Conservation (phyloP, 2,329 filamentous ascomycete genomes). For the Berkeleyomyces rouxiae region DNA sequence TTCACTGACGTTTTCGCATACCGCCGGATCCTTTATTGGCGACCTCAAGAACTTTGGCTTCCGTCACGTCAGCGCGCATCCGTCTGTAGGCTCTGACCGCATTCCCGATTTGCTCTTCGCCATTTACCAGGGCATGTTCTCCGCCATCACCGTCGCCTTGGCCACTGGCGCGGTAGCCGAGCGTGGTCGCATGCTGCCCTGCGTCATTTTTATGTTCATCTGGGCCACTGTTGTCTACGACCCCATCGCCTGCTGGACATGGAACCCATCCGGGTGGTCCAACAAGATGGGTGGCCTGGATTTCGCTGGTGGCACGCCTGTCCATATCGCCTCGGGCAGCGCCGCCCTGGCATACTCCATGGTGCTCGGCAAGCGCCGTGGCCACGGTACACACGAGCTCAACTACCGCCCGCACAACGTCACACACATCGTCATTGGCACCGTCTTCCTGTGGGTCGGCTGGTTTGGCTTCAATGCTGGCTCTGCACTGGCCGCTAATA, state of each 20-base stretch:
- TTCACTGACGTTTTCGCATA: conserved; percentile 66
- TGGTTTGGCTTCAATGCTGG: conserved; percentile 95
- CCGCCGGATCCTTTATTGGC: conserved; percentile 59
- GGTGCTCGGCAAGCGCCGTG: conserved; percentile 73
- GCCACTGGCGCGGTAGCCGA: conserved; percentile 75
- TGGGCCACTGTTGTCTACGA: conserved; percentile 87
- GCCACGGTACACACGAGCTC: conserved; percentile 72
- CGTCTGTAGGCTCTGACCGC: conserved; percentile 54
- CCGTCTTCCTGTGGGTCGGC: conserved; percentile 86
- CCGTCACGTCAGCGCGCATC: conserved; percentile 54
- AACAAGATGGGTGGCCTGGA: conserved; percentile 66
- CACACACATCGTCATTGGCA: conserved; percentile 80
- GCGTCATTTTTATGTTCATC: conserved; percentile 82
- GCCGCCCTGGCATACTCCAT: conserved; percentile 80
- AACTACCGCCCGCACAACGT: conserved; percentile 91
- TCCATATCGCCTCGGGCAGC: conserved; percentile 70
- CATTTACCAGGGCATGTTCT: conserved; percentile 80
- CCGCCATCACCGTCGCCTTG: conserved; percentile 69
- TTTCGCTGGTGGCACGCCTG: conserved; percentile 79
- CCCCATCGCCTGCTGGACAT: conserved; percentile 88
- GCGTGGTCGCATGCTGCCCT: conserved; percentile 73
- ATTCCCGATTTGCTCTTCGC: conserved; percentile 76
- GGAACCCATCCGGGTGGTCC: conserved; percentile 72
- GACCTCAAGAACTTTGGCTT: conserved; percentile 67
- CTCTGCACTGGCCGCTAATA: conserved; percentile 62